Base-by-base conservation (phyloP, 257 asterid genomes). In the Avicennia marina region DNA sequence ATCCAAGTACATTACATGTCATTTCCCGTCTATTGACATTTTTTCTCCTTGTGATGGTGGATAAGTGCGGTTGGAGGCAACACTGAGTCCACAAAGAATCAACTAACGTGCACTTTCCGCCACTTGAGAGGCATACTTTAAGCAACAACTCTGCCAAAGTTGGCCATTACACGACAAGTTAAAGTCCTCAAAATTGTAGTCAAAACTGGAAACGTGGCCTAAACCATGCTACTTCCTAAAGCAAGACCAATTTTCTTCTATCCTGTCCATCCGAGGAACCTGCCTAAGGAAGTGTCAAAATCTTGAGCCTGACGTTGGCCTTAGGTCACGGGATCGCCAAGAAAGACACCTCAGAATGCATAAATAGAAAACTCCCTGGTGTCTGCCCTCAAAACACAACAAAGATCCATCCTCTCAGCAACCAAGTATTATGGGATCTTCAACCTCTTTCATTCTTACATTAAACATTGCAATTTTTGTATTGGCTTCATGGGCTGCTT, bases 161-260 rank as follows among this genome's bases (percentile, higher is more conserved):
- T 54, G 58, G 20, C 36, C 44, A 59, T 69, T 74, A 2, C 20
- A 69, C 64, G 79, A 51, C 72, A 69, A 74, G 79, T 7, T 29
- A 41, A 62, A 64, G 17, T 38, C 46, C 32, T 34, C 11, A 36
- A 33, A 24, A 0, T 1, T 47, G 12, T 4, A 7, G 58, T 44
- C 20, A 49, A 2, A 3, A 29, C 5, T 2, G 7, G 3, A 43
- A 65, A 50, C 57, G 43, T 72, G 63, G 40, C 42, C 47, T 41
- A 56, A 38, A 32, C 11, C 34, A 60, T 42, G 44, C 66, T 31
- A 13, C 45, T 39, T 16, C 13, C 45, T 9, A 50, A 58, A 31
- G 41, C 31, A 41, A 64, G 10, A 25, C 12, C 15, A 0, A n/a
- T 29, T 29, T 15, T 17, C 24, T 46, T 47, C 34, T 31, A 22